These are phyloP conservation scores for Glomus cerebriforme DNA, from an alignment of 192 early-diverging fungal genomes.

Conservation along the genomic window DNA sequence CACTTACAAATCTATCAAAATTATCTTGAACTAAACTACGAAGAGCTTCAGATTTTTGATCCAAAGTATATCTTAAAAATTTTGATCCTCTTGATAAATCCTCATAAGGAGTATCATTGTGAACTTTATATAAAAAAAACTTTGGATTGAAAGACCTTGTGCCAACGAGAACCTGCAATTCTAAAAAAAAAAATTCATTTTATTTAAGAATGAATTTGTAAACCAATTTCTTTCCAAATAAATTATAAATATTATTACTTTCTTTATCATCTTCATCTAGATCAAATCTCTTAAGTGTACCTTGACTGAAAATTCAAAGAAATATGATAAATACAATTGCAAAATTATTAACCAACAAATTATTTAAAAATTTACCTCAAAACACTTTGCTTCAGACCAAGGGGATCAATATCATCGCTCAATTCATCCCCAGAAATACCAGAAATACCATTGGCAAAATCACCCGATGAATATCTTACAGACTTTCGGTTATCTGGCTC, in stretches of 20 bases:
- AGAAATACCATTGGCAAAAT: conserved; percentile 22
- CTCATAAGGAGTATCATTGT: conserved; percentile 80
- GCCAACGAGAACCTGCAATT: conserved; percentile 50
- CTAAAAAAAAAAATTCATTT: conserved; percentile 43
- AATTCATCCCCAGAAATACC: background rate
- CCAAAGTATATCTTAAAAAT: conserved; percentile 68
- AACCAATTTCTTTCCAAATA: background rate
- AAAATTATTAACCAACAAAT: background rate
- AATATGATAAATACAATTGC: background rate
- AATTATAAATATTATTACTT: conserved; percentile 1
- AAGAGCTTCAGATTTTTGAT: conserved; percentile 81
- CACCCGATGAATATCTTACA: conserved; percentile 32
- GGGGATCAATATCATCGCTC: conserved; percentile 48
- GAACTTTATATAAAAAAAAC: conserved; percentile 79
- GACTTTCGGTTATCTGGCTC: conserved; percentile 41
- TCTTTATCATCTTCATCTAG: background rate
- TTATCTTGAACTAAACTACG: conserved; percentile 92
- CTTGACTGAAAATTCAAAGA: background rate
- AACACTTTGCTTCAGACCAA: conserved; percentile 41
- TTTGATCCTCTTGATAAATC: conserved; percentile 81
- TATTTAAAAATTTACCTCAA: background rate
- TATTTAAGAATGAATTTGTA: background rate
- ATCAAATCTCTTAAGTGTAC: background rate
- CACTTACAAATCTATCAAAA: conserved; percentile 95
- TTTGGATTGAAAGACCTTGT: conserved; percentile 62